These are phyloP conservation scores for Metarhizium guizhouense DNA, from an alignment of 2,329 filamentous ascomycete genomes.

Conservation along the genomic window DNA sequence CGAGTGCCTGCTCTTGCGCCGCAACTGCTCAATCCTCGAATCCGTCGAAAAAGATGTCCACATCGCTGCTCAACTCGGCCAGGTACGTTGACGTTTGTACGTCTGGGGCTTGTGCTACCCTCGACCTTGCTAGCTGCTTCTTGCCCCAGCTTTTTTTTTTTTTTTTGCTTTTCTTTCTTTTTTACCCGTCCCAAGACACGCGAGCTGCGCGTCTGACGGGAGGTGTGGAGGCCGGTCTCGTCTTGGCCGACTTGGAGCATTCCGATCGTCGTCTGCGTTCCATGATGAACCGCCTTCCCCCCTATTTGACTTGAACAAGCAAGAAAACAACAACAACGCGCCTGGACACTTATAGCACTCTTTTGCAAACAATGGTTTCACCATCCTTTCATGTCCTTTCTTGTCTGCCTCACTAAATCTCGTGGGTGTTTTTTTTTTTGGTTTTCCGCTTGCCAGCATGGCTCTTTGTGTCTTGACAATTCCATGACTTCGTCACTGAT, in stretches of 20 bases:
- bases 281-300: neutral
- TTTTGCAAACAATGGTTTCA: neutral
- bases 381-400: neutral
- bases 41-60: constrained; percentile 81
- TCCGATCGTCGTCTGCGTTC: neutral
- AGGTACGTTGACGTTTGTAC: constrained; percentile 54
- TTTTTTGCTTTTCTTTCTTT: neutral
- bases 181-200: neutral
- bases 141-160: neutral
- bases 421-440: neutral
- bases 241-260: constrained; percentile 3
- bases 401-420: neutral
- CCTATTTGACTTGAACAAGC: neutral
- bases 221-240: neutral
- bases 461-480: neutral
- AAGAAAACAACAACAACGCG: neutral
- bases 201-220: neutral
- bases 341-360: neutral
- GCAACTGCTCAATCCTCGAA: constrained; percentile 70
- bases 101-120: neutral
- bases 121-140: neutral
- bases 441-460: neutral
- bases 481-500: constrained; percentile 51
- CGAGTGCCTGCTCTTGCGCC: constrained; percentile 71
- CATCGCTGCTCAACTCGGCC: constrained; percentile 77